Evolutionary conservation across 257 asterid species (phyloP).

Genomic region (Solanum bukasovii): DNA sequence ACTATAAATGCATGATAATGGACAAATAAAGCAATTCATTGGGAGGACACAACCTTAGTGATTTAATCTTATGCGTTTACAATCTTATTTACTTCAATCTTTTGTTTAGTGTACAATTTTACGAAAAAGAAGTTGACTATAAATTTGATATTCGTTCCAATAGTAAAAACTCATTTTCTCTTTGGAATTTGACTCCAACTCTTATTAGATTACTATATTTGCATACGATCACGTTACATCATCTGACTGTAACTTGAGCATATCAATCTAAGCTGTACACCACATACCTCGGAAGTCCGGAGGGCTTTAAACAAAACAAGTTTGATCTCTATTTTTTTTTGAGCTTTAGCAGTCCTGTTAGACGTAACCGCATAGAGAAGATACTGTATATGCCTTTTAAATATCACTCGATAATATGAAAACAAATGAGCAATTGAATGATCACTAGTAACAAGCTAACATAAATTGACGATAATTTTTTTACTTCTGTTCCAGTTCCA

Average conservation of each 20-base stretch:
- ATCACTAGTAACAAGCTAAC: background rate
- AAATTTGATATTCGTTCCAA: background rate
- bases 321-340: background rate
- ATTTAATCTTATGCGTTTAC: background rate
- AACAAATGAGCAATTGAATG: background rate
- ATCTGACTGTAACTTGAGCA: background rate
- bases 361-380: too few relatives aligned
- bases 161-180: background rate
- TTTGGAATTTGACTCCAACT: too few relatives aligned
- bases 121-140: background rate
- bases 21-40: background rate
- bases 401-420: background rate
- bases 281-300: background rate
- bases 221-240: background rate
- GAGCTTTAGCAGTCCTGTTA: background rate
- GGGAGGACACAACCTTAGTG: background rate
- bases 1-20: background rate
- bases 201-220: too few relatives aligned
- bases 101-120: too few relatives aligned
- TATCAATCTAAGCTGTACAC: background rate
- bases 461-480: background rate
- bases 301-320: background rate
- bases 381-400: background rate
- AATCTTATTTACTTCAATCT: too few relatives aligned
- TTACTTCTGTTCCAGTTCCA: background rate